Base-by-base conservation (phyloP, 2,329 filamentous ascomycete species). In the Metarhizium album region DNA sequence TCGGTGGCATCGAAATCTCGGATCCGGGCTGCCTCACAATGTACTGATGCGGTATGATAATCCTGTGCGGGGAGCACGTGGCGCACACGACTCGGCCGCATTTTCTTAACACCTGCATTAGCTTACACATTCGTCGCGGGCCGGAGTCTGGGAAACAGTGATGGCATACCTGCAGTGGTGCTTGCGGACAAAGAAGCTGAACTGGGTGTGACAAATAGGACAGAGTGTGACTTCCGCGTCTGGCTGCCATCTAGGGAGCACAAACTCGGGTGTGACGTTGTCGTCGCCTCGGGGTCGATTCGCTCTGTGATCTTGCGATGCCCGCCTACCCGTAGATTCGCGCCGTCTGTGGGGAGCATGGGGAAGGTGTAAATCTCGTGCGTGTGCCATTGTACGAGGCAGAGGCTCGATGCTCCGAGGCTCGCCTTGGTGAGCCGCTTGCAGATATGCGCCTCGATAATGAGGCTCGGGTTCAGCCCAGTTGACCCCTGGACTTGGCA, bases 51-150 rank as follows among this genome's bases (percentile, higher is more conserved):
- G 91, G 91, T 55, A 97, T 96, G 3, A 87, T 95, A 63, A 97
- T 97, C 54, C 90, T 82, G 67, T 97, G 91, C 3, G 91, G 91
- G 2, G 91, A 96, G 70, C 91, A 97, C 20, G 82, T 76, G 52
- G 84, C 83, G 67, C 91, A 97, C 23, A 97, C 91, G 8, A 97
- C 90, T 54, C 90, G 77, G 45, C 91, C 91, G 64, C 91, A 97
- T 78, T 95, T 96, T 58, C 84, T 86, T 46, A 20, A 3, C 3
- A 43, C 20, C 14, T n/a, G 14, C 6, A 45, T 62, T 45, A 60
- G 58, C 49, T 31, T 24, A 16, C 33, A 31, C n/a, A 7, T 2
- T 33, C 8, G 5, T 35, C 18, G 35, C 48, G 5, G n/a, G 33
- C 2, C 1, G 18, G n/a, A 18, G 13, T 2, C 1, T 20, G 23